Base-by-base conservation (phyloP, 2,329 filamentous ascomycete genomes). In the Plectosphaerella cucumerina region DNA sequence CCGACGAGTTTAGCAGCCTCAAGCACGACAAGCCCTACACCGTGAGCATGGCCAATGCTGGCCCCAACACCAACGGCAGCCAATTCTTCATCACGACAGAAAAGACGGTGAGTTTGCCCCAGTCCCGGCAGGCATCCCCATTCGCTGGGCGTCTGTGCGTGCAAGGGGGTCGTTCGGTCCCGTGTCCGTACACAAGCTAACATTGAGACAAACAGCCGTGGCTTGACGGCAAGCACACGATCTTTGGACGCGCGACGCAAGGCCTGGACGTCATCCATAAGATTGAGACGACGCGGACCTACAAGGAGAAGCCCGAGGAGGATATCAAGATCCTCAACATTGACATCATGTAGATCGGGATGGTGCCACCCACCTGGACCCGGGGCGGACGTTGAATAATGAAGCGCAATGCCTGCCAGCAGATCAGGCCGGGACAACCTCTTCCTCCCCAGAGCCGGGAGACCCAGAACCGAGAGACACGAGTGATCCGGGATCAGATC, bases 21-120 rank as follows among this genome's bases (percentile, higher is more conserved):
- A 90, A 87, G 67, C 94, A 99, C 64, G 94, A 99, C 72, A 96
- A 94, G 72, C 88, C 94, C 2, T 99, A 96, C 67, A 97, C 92
- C 0, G 78, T 97, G 52, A 95, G 89, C 66, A 99, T 99, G 94
- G 94, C 94, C 12, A 99, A 99, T 67, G 93, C 94, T 0, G 94
- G 94, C 0, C 90, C 91, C 0, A 91, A 93, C 62, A 97, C 92
- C 34, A 99, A 99, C 65, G 94, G 89, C 14, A 94, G 88, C 63
- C 94, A 99, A 67, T 99, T 99, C 67, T 99, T 99, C 63, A 96
- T 99, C 59, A 99, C 94, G 0, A 97, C 93, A 0, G 95, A 97
- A 70, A 96, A 96, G 73, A 91, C 94, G 58, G 85, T 87, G 74
- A 73, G 84, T 78, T 50, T 17, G n/a, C 17, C 39, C 26, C 26